Percentiles rank a stretch among this genome's conserved stretches.
Evolutionary conservation across 257 asterid genomes (phyloP).

Genomic region (Fraxinus pennsylvanica): DNA sequence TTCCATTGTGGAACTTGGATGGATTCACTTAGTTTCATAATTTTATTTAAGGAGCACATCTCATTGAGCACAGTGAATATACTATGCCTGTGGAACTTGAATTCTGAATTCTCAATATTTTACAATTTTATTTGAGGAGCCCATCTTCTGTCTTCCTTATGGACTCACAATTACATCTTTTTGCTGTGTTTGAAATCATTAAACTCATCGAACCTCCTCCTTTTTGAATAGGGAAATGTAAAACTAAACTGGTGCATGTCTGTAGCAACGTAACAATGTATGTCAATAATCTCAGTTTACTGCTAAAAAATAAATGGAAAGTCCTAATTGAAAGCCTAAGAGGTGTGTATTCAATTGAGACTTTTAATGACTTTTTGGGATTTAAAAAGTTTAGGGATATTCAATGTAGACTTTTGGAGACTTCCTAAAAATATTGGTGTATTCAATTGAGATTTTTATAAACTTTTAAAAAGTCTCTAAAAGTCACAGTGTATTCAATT

Average conservation of each 20-base stretch:
- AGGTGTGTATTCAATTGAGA: too few species aligned
- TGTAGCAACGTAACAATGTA: not conserved
- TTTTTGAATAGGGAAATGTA: not conserved
- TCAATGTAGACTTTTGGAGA: too few species aligned
- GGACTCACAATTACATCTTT: not conserved
- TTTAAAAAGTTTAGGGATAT: too few species aligned
- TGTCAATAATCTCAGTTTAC: not conserved
- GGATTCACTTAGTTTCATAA: not conserved
- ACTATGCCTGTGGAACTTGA: not conserved
- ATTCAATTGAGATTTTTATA: too few species aligned
- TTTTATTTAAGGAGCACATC: not conserved
- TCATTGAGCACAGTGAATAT: not conserved
- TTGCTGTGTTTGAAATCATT: not conserved
- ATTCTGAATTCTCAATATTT: not conserved
- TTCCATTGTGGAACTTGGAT: not conserved
- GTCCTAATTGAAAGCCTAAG: not conserved
- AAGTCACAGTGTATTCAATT: too few species aligned
- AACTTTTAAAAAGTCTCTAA: too few species aligned
- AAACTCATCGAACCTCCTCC: not conserved
- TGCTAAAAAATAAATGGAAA: not conserved
- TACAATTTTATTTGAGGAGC: not conserved
- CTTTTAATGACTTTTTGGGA: too few species aligned
- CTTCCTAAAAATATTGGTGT: too few species aligned
- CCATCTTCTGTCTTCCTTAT: not conserved
- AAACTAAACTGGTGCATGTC: not conserved